These are phyloP conservation scores for Pulveroboletus sp. DNA, from an alignment of 768 basidiomycete genomes.

Conservation along the genomic window DNA sequence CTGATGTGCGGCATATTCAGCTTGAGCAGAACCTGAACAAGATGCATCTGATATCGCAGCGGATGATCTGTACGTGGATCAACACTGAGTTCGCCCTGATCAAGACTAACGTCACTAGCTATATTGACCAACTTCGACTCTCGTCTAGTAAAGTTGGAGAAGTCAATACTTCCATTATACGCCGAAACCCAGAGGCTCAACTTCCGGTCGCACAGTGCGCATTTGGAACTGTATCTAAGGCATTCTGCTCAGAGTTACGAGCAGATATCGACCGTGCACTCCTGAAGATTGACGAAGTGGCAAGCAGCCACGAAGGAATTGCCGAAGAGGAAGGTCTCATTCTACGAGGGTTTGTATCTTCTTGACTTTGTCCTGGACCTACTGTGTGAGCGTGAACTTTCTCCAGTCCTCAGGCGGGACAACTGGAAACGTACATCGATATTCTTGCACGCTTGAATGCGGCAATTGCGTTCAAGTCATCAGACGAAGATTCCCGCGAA, in stretches of 20 bases:
- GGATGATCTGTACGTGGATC: conserved; percentile 69
- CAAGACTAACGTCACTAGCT: conserved; percentile 44
- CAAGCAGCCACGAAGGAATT: conserved; percentile 69
- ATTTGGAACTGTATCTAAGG: background rate
- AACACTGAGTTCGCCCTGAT: conserved; percentile 1
- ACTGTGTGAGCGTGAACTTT: background rate
- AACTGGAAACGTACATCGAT: conserved; percentile 62
- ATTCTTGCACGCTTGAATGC: conserved; percentile 75
- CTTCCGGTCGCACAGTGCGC: conserved; percentile 64
- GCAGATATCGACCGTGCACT: conserved; percentile 79
- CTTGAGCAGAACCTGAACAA: conserved; percentile 86
- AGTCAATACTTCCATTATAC: conserved; percentile 81
- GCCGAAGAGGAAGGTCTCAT: conserved; percentile 77
- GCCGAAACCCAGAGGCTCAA: conserved; percentile 73
- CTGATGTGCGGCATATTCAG: conserved; percentile 31
- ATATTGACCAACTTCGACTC: conserved; percentile 82
- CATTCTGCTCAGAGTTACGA: background rate
- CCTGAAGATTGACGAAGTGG: conserved; percentile 72
- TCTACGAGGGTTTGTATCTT: conserved; percentile 55
- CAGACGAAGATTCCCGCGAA: conserved; percentile 50
- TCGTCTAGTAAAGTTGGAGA: conserved; percentile 77
- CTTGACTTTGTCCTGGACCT: conserved; percentile 1
- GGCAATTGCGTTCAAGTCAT: conserved; percentile 68
- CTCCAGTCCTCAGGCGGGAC: conserved; percentile 62
- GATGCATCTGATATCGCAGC: conserved; percentile 76